Conservation (phyloP, 192 early-diverging fungal species). For the Chytriomyces sp. region DNA sequence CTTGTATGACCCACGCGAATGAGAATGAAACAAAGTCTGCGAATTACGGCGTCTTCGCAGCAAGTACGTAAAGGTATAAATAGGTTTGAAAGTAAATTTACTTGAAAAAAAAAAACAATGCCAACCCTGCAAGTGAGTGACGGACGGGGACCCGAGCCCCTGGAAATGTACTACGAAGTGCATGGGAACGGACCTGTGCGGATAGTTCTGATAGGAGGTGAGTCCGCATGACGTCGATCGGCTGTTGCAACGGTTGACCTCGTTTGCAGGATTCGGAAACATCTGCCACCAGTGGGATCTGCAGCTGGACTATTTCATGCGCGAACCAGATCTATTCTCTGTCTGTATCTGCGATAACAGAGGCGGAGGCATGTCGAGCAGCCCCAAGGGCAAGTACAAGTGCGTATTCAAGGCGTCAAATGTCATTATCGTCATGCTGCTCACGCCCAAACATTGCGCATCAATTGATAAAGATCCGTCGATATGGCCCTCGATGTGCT, state of each 20-base stretch:
- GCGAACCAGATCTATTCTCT: slow-evolving; percentile 26
- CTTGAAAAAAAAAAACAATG: slow-evolving; percentile 17
- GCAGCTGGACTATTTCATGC: slow-evolving; percentile 34
- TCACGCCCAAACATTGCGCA: neutral
- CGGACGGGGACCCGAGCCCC: slow-evolving; percentile 30
- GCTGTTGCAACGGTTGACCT: slow-evolving; percentile 3
- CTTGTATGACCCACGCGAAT: neutral
- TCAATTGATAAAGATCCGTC: slow-evolving; percentile 22
- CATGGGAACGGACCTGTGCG: slow-evolving; percentile 32
- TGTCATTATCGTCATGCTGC: neutral
- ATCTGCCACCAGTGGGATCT: slow-evolving; percentile 45
- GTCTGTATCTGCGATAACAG: slow-evolving; percentile 51
- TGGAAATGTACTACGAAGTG: slow-evolving; percentile 42
- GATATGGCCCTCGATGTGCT: slow-evolving; percentile 51
- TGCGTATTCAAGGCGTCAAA: neutral
- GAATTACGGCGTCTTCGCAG: neutral
- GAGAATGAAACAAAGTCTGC: neutral
- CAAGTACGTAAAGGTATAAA: neutral
- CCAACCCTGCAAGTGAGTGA: slow-evolving; percentile 26
- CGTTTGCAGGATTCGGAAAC: slow-evolving; percentile 36
- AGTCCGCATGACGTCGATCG: neutral
- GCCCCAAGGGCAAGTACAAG: slow-evolving; percentile 39
- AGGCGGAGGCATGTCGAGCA: slow-evolving; percentile 42
- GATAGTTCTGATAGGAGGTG: slow-evolving; percentile 39
- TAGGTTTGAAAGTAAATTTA: too few relatives aligned